Percentiles rank a stretch among this genome's conserved stretches.
Conservation (phyloP, 2,329 filamentous ascomycete species). For the Gnomoniopsis smithogilvyi region DNA sequence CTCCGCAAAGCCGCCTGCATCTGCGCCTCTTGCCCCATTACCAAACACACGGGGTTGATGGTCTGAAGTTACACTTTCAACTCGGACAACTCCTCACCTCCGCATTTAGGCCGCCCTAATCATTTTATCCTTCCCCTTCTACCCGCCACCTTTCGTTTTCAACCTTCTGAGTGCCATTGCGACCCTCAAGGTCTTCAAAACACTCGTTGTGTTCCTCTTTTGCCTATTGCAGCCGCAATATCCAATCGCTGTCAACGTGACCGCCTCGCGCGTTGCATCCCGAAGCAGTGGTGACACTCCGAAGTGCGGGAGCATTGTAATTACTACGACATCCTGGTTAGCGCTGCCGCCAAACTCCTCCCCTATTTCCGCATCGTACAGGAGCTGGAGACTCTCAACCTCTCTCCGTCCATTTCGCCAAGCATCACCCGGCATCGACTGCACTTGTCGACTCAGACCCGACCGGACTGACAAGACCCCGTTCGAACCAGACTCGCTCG, state of each 20-base stretch:
- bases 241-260: neutral
- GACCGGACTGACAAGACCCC: constrained; percentile 1
- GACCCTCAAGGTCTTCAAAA: neutral
- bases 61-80: constrained; percentile 9
- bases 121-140: neutral
- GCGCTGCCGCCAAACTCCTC: neutral
- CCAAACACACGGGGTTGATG: neutral
- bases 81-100: constrained; percentile 12
- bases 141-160: neutral
- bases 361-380: constrained; percentile 6
- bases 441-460: neutral
- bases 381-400: neutral
- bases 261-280: neutral
- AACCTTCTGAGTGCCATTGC: constrained; percentile 4
- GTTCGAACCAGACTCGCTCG: neutral
- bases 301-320: neutral
- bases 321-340: constrained; percentile 3
- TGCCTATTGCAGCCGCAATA: neutral
- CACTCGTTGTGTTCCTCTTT: neutral
- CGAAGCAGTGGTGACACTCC: constrained; percentile 7
- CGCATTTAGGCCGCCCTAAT: constrained; percentile 4
- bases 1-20: constrained; percentile 10
- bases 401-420: neutral
- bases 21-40: neutral
- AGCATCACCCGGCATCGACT: neutral